Evolutionary conservation across 345 rosid species (phyloP).

Genomic region (Rhodomyrtus tomentosa): DNA sequence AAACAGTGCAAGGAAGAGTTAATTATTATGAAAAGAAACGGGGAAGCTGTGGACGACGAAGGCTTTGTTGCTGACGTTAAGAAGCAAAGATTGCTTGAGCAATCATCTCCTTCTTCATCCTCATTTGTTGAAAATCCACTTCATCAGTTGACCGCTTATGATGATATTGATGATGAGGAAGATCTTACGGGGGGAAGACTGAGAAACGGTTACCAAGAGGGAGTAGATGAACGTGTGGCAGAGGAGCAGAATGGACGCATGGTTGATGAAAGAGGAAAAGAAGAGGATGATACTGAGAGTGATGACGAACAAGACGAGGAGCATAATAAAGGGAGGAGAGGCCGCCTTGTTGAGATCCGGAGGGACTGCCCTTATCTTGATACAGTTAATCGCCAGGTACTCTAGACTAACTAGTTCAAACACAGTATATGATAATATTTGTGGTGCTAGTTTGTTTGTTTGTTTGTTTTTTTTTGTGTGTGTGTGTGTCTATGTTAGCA

Average conservation of each 20-base stretch:
- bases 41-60: slow-evolving; percentile 21
- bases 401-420: neutral
- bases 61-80: slow-evolving; percentile 17
- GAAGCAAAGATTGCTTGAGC: slow-evolving; percentile 31
- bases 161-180: slow-evolving; percentile 61
- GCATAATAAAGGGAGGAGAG: slow-evolving; percentile 18
- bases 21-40: slow-evolving; percentile 15
- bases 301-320: slow-evolving; percentile 26
- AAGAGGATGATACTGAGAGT: slow-evolving; percentile 15
- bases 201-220: neutral
- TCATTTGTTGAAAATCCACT: slow-evolving; percentile 47
- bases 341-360: slow-evolving; percentile 57
- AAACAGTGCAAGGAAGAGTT: neutral
- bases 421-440: neutral
- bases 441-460: neutral
- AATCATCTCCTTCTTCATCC: slow-evolving; percentile 21
- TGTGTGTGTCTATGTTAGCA: neutral
- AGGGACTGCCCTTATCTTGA: slow-evolving; percentile 97
- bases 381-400: slow-evolving; percentile 99
- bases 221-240: neutral
- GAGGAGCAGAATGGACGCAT: slow-evolving; percentile 10
- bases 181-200: slow-evolving; percentile 15
- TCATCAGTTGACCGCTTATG: slow-evolving; percentile 48
- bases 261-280: slow-evolving; percentile 4
- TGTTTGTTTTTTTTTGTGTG: too few species aligned